Evolutionary conservation across 202 grass and related monocot species (phyloP).

Genomic region (Digitaria exilis): DNA sequence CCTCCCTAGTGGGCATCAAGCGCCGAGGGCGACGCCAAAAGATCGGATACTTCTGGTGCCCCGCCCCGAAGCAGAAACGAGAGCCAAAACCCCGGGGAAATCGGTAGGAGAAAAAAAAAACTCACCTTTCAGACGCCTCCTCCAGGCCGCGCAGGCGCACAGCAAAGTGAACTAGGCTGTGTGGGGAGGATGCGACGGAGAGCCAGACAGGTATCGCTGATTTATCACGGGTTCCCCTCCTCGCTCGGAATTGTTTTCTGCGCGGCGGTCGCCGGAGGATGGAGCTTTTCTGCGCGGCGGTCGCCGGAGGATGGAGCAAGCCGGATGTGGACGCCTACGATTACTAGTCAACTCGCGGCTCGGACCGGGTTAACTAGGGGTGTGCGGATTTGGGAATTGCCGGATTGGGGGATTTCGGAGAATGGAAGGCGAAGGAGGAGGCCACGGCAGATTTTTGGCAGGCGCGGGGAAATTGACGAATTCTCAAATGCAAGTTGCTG

Average conservation of each 20-base stretch:
- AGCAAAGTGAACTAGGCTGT: background rate
- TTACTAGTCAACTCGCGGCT: conserved; percentile 1
- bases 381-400: background rate
- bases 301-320: background rate
- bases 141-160: background rate
- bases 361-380: background rate
- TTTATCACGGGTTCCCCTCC: conserved; percentile 24
- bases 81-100: background rate
- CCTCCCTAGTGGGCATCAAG: conserved; percentile 5
- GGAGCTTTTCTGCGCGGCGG: too few relatives aligned
- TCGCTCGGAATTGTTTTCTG: conserved; percentile 15
- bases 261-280: too few relatives aligned
- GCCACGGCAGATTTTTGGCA: background rate
- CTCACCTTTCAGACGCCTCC: conserved; percentile 39
- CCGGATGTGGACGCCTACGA: conserved; percentile 14
- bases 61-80: background rate
- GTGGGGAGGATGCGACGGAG: background rate
- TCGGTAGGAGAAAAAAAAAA: background rate
- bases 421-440: background rate
- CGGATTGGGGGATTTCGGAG: background rate
- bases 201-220: background rate
- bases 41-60: background rate
- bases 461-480: background rate
- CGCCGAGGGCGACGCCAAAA: background rate
- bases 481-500: conserved; percentile 19